Evolutionary conservation across 129 eudicot species (phyloP).

Genomic region (Tanacetum coccineum): DNA sequence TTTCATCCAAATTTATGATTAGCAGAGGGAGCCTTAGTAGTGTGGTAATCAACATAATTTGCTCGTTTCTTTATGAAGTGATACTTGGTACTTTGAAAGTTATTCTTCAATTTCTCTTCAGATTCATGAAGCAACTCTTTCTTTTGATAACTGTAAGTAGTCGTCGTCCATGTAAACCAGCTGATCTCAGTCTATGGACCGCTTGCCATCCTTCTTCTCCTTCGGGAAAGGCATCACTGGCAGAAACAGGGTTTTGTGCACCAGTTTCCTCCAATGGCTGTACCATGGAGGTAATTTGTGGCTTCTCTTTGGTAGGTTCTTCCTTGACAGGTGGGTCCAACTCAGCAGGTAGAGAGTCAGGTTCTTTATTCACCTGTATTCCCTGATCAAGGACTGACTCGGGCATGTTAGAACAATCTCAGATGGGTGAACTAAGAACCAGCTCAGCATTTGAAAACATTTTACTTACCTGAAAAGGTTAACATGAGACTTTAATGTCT

Average conservation of each 20-base stretch:
- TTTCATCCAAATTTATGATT: conserved; percentile 72
- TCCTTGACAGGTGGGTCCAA: conserved; percentile 31
- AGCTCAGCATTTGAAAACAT: too few species aligned
- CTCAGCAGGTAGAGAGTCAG: conserved; percentile 31
- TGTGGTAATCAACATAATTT: conserved; percentile 62
- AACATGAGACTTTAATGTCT: too few species aligned
- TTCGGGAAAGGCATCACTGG: conserved; percentile 50
- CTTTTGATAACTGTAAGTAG: conserved; percentile 62
- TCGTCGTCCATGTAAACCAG: conserved; percentile 63
- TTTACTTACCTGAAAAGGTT: too few species aligned
- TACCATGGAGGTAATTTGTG: conserved; percentile 23
- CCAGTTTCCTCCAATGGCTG: conserved; percentile 33
- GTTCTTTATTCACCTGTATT: conserved; percentile 24
- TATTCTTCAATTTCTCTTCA: conserved; percentile 58
- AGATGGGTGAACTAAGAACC: too few species aligned
- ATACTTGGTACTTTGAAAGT: conserved; percentile 44
- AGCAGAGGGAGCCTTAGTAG: conserved; percentile 50
- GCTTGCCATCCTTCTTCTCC: conserved; percentile 99
- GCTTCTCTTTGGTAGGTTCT: conserved; percentile 35
- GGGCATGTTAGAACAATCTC: too few species aligned
- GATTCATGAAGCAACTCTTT: conserved; percentile 55
- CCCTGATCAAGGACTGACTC: conserved; percentile 33
- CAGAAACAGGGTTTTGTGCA: conserved; percentile 29
- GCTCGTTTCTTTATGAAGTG: conserved; percentile 67
- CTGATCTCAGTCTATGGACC: conserved; percentile 80